Conservation (phyloP, 176 grass and related monocot genomes). For the Aegilops tauschii region DNA sequence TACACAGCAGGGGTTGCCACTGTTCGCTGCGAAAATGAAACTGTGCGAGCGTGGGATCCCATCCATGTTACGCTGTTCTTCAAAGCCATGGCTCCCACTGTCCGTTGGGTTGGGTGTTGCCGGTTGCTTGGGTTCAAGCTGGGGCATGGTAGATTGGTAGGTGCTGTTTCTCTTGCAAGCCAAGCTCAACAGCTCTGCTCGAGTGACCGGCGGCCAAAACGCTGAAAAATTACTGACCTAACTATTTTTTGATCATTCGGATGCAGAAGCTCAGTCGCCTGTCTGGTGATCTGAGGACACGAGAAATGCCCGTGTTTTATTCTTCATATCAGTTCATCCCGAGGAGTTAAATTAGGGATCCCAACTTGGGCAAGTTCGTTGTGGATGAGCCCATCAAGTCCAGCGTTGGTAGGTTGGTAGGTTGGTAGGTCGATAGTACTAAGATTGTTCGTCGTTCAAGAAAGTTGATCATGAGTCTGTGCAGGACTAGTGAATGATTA, state of each 20-base stretch:
- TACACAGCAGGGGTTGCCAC: no score
- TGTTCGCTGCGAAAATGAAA: background rate
- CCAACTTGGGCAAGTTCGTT: no score
- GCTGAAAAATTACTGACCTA: background rate
- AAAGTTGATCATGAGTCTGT: no score
- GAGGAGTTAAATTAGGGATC: no score
- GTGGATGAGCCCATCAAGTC: no score
- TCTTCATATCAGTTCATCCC: no score
- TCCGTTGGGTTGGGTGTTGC: background rate
- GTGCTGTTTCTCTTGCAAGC: conserved; percentile 23
- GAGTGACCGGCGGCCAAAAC: background rate
- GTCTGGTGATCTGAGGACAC: no score
- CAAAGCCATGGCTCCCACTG: background rate
- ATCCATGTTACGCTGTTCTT: background rate
- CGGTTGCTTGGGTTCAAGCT: background rate
- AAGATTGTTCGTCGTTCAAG: no score
- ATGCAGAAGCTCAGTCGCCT: background rate
- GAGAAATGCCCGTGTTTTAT: no score
- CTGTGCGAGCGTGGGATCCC: background rate
- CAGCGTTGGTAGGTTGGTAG: no score
- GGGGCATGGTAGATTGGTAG: background rate
- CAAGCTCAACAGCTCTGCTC: background rate
- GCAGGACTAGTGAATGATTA: no score
- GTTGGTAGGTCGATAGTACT: no score
- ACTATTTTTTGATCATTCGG: background rate